A percentile compares a stretch with the other conserved stretches of the same genome.
phyloP scores from a whole-genome alignment of 192 early-diverging fungal species.

The Coemansia sp. region DNA sequence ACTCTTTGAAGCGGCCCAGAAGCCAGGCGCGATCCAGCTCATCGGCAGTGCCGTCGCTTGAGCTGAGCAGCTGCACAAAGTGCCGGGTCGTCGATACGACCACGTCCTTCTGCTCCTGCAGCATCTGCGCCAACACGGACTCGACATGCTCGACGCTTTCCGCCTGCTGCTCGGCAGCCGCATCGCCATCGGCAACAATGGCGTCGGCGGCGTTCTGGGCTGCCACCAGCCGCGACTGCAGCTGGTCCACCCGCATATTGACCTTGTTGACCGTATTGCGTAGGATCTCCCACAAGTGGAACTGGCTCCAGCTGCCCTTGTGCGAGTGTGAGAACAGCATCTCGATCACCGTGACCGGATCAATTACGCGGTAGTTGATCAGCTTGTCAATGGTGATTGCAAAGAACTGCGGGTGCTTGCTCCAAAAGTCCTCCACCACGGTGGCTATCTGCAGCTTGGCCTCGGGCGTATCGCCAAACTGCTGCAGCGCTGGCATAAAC shows the following conservation, averaged over 20 bases:
- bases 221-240: slow-evolving; percentile 29
- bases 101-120: slow-evolving; percentile 78
- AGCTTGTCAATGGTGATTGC: slow-evolving; percentile 93
- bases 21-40: slow-evolving; percentile 67
- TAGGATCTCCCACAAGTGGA: slow-evolving; percentile 84
- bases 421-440: slow-evolving; percentile 76
- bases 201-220: slow-evolving; percentile 35
- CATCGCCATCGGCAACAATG: slow-evolving; percentile 17
- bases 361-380: slow-evolving; percentile 91
- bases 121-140: slow-evolving; percentile 63
- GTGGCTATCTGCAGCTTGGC: slow-evolving; percentile 71
- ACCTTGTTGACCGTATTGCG: slow-evolving; percentile 84
- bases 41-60: slow-evolving; percentile 53
- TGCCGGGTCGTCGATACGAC: slow-evolving; percentile 71
- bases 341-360: slow-evolving; percentile 73
- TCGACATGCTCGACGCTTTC: slow-evolving; percentile 58
- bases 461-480: slow-evolving; percentile 54
- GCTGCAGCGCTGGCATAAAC: slow-evolving; percentile 54
- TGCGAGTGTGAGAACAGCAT: slow-evolving; percentile 66
- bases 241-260: slow-evolving; percentile 67
- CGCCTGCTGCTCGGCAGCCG: slow-evolving; percentile 37
- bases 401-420: slow-evolving; percentile 81
- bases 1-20: slow-evolving; percentile 60
- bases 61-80: slow-evolving; percentile 56
- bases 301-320: slow-evolving; percentile 42